A percentile compares a stretch with the other conserved stretches of the same genome.
Evolutionary conservation across 805 yeast species (phyloP).

Genomic region (Komagataella kurtzmanii): DNA sequence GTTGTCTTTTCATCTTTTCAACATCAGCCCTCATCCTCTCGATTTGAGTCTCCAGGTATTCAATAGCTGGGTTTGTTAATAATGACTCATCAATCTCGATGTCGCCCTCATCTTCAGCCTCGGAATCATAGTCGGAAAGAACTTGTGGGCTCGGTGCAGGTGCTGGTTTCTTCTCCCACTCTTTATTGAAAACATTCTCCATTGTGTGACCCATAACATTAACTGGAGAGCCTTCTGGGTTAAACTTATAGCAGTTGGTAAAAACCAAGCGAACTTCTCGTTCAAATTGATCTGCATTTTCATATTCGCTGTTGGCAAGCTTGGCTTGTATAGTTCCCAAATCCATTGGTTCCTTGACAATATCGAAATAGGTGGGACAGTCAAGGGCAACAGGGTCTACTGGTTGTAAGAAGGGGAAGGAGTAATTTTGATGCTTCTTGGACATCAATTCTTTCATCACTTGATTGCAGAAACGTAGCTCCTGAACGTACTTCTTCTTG

Average conservation of each 20-base stretch:
- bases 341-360: constrained; percentile 92
- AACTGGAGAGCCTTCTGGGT: constrained; percentile 96
- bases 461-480: constrained; percentile 73
- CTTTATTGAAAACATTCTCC: constrained; percentile 74
- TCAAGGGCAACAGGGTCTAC: constrained; percentile 92
- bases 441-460: constrained; percentile 70
- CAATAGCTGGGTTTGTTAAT: constrained; percentile 80
- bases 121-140: constrained; percentile 33
- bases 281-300: constrained; percentile 79
- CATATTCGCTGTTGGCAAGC: constrained; percentile 76
- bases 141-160: constrained; percentile 47
- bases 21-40: constrained; percentile 77
- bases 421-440: constrained; percentile 72
- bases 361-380: constrained; percentile 79
- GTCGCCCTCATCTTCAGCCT: constrained; percentile 31
- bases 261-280: constrained; percentile 73
- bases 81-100: constrained; percentile 45
- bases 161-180: constrained; percentile 79
- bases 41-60: constrained; percentile 77
- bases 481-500: constrained; percentile 83
- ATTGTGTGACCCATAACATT: constrained; percentile 89
- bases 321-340: constrained; percentile 73
- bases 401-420: constrained; percentile 86
- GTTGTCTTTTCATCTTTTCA: constrained; percentile 68
- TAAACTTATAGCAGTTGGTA: constrained; percentile 79